These are phyloP conservation scores for Colletotrichum sp. DNA, from an alignment of 2,329 filamentous ascomycete species.

Conservation along the genomic window DNA sequence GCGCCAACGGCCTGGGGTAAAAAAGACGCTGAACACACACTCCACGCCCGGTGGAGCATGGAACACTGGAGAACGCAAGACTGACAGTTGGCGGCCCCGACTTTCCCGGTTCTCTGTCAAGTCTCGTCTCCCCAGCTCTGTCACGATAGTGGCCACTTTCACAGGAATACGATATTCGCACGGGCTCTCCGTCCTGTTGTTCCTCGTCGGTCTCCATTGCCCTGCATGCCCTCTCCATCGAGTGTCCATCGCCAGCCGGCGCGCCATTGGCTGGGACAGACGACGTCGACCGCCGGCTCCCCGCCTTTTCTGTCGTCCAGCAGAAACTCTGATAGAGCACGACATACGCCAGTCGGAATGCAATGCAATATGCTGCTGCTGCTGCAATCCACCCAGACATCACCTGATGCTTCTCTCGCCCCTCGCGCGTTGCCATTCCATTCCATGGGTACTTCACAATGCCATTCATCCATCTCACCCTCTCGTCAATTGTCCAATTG, in stretches of 20 bases:
- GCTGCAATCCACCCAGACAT: not conserved
- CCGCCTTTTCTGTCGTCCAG: not conserved
- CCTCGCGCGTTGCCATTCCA: not conserved
- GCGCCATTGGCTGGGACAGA: not conserved
- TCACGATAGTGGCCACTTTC: not conserved
- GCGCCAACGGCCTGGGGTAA: not conserved
- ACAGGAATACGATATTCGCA: not conserved
- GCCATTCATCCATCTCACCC: not conserved
- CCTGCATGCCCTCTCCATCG: not conserved
- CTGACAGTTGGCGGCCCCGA: not conserved
- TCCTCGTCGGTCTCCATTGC: not conserved
- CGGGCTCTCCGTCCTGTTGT: not conserved
- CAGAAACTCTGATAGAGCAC: not conserved
- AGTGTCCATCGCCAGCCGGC: not conserved
- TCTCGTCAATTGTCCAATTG: not conserved
- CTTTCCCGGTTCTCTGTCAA: not conserved
- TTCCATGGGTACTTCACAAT: not conserved
- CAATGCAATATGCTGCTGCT: not conserved
- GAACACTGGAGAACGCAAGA: not conserved
- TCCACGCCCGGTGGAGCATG: not conserved
- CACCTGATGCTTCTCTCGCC: not conserved
- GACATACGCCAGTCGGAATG: not conserved
- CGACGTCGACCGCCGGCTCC: not conserved
- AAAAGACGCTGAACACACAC: not conserved
- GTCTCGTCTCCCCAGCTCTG: not conserved